phyloP scores from a whole-genome alignment of 2,329 filamentous ascomycete species.

The Aciculosporium take region DNA sequence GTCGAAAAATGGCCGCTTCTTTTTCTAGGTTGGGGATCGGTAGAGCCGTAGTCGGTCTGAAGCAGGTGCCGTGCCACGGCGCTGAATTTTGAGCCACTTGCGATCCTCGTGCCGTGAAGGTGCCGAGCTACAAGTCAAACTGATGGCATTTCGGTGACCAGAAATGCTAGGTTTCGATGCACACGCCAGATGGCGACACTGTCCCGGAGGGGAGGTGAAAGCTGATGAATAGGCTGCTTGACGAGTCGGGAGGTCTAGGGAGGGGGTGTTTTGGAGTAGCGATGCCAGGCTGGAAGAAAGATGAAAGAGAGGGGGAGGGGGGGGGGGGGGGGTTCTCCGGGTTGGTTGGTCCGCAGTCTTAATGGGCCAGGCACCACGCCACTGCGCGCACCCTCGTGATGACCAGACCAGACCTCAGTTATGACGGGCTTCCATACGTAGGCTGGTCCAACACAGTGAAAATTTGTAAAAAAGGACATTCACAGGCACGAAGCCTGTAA shows the following conservation, averaged over 20 bases:
- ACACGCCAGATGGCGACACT: neutral
- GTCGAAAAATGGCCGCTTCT: neutral
- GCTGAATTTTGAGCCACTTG: slow-evolving; percentile 9
- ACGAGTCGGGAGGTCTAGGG: neutral
- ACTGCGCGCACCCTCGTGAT: slow-evolving; percentile 6
- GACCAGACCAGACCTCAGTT: too few species aligned
- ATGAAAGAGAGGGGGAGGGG: slow-evolving; percentile 2
- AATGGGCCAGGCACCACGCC: slow-evolving; percentile 4
- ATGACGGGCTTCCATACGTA: neutral
- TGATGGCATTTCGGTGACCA: slow-evolving; percentile 12
- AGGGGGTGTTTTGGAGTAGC: neutral
- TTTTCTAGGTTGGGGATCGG: neutral
- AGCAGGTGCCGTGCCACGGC: slow-evolving; percentile 1
- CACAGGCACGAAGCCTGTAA: neutral
- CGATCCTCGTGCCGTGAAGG: slow-evolving; percentile 12
- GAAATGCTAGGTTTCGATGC: neutral
- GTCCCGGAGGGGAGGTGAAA: neutral
- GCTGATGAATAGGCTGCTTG: neutral
- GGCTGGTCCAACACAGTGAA: too few species aligned
- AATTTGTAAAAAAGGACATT: neutral
- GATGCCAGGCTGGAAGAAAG: slow-evolving; percentile 1
- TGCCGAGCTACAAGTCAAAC: slow-evolving; percentile 14
- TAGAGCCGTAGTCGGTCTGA: neutral
- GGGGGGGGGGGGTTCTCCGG: slow-evolving; percentile 3
- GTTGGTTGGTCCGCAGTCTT: neutral